Base-by-base conservation (phyloP, 768 basidiomycete genomes). In the Phaeotremella fagi region DNA sequence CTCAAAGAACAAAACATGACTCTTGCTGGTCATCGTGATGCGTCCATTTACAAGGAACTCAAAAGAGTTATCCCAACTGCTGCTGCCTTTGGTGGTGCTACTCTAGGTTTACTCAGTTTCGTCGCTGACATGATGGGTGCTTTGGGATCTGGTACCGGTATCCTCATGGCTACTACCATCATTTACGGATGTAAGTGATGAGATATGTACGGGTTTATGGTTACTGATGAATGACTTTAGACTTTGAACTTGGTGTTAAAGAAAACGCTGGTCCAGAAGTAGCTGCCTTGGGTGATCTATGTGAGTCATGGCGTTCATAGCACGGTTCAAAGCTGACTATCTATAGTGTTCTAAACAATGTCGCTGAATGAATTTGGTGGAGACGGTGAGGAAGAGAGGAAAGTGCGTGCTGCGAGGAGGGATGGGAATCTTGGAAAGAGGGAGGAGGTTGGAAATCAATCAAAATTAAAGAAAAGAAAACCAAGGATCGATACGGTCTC, bases 1-100 rank as follows among this genome's bases (percentile, higher is more conserved):
- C 83, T 98, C 70, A 98, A 98, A 79, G 95, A 98, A 62, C 94
- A 97, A 75, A 87, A 89, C 64, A 91, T 97, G 87, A 94, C 81
- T 50, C 79, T 82, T 60, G 80, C 80, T 41, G 80, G 89, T 54
- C 92, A 97, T 75, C 86, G 91, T 63, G 95, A 99, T 73, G 90
- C 87, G 15, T 90, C 87, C 27, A 94, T 98, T 88, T 99, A 98
- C 81, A 99, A 97, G 79, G 95, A 98, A 73, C 82, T 99, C 56
- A 99, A 97, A 80, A 82, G 90, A 38, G 87, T 98, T 57, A 95
- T 99, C 60, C 95, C 95, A 1, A 97, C 92, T 20, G 94, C 95
- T 12, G 95, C 94, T 22, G 90, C 92, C 0, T 89, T 97, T 59
- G 94, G 95, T 38, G 94, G 94, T 31, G 95, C 92, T n/a, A 89